These are phyloP conservation scores for Coniferiporia sulphurascens DNA, from an alignment of 1,284 basidiomycete genomes.

Conservation along the genomic window DNA sequence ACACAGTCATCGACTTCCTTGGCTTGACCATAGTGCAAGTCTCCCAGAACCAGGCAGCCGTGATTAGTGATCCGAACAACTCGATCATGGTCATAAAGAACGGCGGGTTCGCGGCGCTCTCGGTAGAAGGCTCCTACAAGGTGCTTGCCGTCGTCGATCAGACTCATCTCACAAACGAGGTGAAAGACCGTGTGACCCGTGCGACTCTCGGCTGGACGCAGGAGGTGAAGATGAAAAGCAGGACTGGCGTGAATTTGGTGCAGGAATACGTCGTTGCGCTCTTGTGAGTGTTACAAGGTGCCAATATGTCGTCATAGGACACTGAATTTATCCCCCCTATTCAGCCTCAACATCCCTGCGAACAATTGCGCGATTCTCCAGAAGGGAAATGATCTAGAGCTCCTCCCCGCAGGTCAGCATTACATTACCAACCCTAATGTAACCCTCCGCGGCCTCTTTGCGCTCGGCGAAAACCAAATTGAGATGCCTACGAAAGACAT, in stretches of 20 bases:
- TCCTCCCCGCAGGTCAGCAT: slow-evolving; percentile 73
- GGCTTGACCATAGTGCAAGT: slow-evolving; percentile 77
- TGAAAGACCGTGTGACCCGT: slow-evolving; percentile 60
- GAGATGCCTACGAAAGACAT: slow-evolving; percentile 84
- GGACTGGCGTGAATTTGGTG: slow-evolving; percentile 36
- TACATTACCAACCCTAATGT: slow-evolving; percentile 78
- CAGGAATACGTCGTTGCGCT: slow-evolving; percentile 70
- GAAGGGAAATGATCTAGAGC: slow-evolving; percentile 70
- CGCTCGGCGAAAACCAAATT: slow-evolving; percentile 73
- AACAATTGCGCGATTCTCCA: slow-evolving; percentile 81
- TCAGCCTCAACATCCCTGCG: slow-evolving; percentile 75
- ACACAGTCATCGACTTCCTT: slow-evolving; percentile 71
- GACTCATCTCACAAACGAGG: slow-evolving; percentile 58
- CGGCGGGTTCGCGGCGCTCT: slow-evolving; percentile 70
- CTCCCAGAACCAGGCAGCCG: slow-evolving; percentile 75
- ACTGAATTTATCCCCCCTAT: background rate
- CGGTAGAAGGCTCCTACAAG: slow-evolving; percentile 67
- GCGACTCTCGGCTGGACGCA: slow-evolving; percentile 59
- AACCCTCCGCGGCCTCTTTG: slow-evolving; percentile 70
- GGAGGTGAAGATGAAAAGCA: slow-evolving; percentile 70
- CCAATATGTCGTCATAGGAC: background rate
- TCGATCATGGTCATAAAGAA: slow-evolving; percentile 77
- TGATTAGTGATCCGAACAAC: slow-evolving; percentile 76
- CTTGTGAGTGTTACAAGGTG: slow-evolving; percentile 43
- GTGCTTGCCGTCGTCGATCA: slow-evolving; percentile 77